A percentile compares a stretch with the other conserved stretches of the same genome.
These are phyloP conservation scores for Alternaria sp. DNA, from an alignment of 2,329 filamentous ascomycete genomes.

Conservation along the genomic window DNA sequence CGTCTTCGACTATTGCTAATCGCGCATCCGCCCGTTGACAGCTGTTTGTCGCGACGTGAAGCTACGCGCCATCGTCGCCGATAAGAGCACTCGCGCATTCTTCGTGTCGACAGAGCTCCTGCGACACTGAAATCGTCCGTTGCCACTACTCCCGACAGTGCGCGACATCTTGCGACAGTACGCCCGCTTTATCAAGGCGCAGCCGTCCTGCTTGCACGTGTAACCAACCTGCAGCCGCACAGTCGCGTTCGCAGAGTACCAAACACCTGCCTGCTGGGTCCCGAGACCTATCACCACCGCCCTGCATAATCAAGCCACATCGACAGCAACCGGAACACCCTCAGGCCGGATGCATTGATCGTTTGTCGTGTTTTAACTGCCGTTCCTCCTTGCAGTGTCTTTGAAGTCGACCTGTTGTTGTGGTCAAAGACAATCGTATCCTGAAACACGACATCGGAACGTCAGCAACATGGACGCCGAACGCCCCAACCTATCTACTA, in stretches of 20 bases:
- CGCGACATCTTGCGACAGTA: slow-evolving; percentile 29
- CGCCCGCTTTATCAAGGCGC: slow-evolving; percentile 25
- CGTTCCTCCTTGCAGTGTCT: slow-evolving; percentile 35
- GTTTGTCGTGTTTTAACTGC: slow-evolving; percentile 16
- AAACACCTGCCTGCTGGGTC: slow-evolving; percentile 39
- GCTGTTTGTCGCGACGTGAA: slow-evolving; percentile 17
- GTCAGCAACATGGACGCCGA: slow-evolving; percentile 47
- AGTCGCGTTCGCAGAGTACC: slow-evolving; percentile 44
- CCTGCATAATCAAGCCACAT: slow-evolving; percentile 33
- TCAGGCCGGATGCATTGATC: slow-evolving; percentile 17
- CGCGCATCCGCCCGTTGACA: slow-evolving; percentile 13
- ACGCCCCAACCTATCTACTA: slow-evolving; percentile 57
- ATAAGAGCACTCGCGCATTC: slow-evolving; percentile 22
- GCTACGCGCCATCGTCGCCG: slow-evolving; percentile 29
- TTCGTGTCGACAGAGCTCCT: slow-evolving; percentile 25
- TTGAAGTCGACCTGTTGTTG: slow-evolving; percentile 21
- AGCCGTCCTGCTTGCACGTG: slow-evolving; percentile 36
- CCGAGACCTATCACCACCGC: slow-evolving; percentile 26
- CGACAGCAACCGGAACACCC: slow-evolving; percentile 20
- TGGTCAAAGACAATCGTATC: slow-evolving; percentile 15
- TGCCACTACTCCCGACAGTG: slow-evolving; percentile 18
- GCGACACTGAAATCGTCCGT: slow-evolving; percentile 19
- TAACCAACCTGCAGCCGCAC: slow-evolving; percentile 42
- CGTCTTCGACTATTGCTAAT: slow-evolving; percentile 9
- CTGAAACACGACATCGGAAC: slow-evolving; percentile 5